These are phyloP conservation scores for Pyrenula massariospora DNA, from an alignment of 495 filamentous ascomycete genomes.

Conservation along the genomic window DNA sequence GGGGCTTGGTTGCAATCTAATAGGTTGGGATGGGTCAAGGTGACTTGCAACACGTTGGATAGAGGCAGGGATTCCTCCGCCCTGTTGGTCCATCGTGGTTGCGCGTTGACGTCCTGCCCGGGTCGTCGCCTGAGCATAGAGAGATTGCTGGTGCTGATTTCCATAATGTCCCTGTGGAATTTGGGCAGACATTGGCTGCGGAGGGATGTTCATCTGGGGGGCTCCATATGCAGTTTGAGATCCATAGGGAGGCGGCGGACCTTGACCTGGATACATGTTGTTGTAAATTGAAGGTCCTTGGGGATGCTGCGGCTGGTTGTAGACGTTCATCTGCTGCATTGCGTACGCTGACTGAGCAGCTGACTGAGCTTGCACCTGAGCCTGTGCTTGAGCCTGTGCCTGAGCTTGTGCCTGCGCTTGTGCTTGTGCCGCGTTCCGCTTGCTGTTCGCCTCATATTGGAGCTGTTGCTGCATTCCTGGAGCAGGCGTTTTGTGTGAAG, in stretches of 20 bases:
- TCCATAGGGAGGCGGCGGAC: slow-evolving; percentile 78
- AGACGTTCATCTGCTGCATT: slow-evolving; percentile 49
- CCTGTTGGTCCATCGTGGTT: slow-evolving; percentile 89
- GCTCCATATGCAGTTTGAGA: slow-evolving; percentile 60
- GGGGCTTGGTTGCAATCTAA: slow-evolving; percentile 87
- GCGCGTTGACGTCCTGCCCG: slow-evolving; percentile 79
- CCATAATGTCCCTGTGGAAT: slow-evolving; percentile 59
- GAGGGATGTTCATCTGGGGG: slow-evolving; percentile 58
- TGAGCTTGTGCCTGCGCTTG: slow-evolving; percentile 47
- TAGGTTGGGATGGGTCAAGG: slow-evolving; percentile 88
- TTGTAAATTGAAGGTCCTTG: slow-evolving; percentile 61
- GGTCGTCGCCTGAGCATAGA: slow-evolving; percentile 80
- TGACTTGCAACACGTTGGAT: slow-evolving; percentile 96
- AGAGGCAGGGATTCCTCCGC: slow-evolving; percentile 78
- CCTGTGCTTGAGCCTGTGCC: slow-evolving; percentile 45
- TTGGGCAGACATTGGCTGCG: slow-evolving; percentile 34
- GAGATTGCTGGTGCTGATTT: slow-evolving; percentile 42
- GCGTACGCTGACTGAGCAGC: slow-evolving; percentile 41
- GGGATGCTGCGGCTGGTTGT: slow-evolving; percentile 25
- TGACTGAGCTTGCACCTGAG: slow-evolving; percentile 36
- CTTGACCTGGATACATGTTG: slow-evolving; percentile 66
- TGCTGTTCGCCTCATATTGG: slow-evolving; percentile 81
- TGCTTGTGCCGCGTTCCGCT: slow-evolving; percentile 62
- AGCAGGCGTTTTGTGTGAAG: slow-evolving; percentile 73
- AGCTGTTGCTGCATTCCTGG: slow-evolving; percentile 97